Conservation (phyloP, 139 green algal species). For the Limnomonas spitsbergensis region DNA sequence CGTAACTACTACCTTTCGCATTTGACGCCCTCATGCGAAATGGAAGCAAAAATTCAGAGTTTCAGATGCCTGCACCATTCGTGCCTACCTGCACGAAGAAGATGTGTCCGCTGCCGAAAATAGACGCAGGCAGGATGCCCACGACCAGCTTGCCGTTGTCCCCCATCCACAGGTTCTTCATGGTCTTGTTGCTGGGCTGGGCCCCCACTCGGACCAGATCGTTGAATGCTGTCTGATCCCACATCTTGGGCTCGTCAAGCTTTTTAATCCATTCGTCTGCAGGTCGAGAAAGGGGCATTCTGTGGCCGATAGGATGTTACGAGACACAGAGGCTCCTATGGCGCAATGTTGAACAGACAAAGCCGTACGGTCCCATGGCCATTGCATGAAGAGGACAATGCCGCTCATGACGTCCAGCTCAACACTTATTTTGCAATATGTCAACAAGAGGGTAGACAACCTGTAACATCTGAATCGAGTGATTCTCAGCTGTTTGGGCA, state of each 20-base stretch:
- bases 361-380: too few relatives aligned
- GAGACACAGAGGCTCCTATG: too few relatives aligned
- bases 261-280: background rate
- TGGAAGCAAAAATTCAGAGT: background rate
- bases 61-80: background rate
- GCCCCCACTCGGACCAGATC: slow-evolving; percentile 59
- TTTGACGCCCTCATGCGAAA: background rate
- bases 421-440: too few relatives aligned
- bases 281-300: background rate
- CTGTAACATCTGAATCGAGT: too few relatives aligned
- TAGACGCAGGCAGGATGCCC: slow-evolving; percentile 85
- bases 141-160: slow-evolving; percentile 71
- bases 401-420: too few relatives aligned
- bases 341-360: too few relatives aligned
- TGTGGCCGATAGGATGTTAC: too few relatives aligned
- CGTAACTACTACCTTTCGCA: background rate
- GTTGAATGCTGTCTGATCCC: slow-evolving; percentile 94
- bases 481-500: too few relatives aligned
- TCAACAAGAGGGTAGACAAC: too few relatives aligned
- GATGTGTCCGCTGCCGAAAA: slow-evolving; percentile 89
- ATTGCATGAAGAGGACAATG: too few relatives aligned
- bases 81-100: slow-evolving; percentile 80
- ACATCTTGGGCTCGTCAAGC: slow-evolving; percentile 49
- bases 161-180: slow-evolving; percentile 48
- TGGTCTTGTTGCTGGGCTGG: slow-evolving; percentile 6